phyloP scores from a whole-genome alignment of 2,329 filamentous ascomycete genomes.

The Ophiostoma himal-ulmi region DNA sequence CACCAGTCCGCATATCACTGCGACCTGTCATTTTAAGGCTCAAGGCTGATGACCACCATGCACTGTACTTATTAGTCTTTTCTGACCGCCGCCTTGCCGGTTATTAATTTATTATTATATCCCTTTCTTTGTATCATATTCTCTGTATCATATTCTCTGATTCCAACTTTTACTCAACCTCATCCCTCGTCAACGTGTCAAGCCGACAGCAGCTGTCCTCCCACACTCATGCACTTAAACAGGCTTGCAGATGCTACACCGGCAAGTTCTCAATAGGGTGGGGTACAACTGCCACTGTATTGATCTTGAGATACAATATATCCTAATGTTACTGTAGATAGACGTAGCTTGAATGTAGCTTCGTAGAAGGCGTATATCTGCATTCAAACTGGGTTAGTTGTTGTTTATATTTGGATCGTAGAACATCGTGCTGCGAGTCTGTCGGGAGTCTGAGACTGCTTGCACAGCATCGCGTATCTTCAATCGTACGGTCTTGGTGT shows the following conservation, averaged over 20 bases:
- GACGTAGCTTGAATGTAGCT: no score
- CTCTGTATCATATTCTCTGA: background rate
- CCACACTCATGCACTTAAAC: slow-evolving; percentile 5
- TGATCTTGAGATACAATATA: no score
- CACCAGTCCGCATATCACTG: background rate
- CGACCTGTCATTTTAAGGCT: slow-evolving; percentile 1
- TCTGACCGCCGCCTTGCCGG: background rate
- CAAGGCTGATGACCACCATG: background rate
- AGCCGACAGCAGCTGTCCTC: slow-evolving; percentile 6
- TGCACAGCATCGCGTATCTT: slow-evolving; percentile 13
- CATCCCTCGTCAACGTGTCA: background rate
- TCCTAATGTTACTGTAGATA: background rate
- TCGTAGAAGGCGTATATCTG: no score
- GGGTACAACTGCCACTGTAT: background rate
- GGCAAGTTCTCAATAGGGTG: background rate
- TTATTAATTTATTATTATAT: no score
- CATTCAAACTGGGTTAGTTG: no score
- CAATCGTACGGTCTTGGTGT: background rate
- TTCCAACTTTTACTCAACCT: background rate
- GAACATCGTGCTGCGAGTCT: background rate
- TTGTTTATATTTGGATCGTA: background rate
- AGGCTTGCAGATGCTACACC: slow-evolving; percentile 4
- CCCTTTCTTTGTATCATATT: background rate
- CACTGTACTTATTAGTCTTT: background rate
- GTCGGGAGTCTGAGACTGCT: slow-evolving; percentile 3